These are phyloP conservation scores for Colletotrichum godetiae DNA, from an alignment of 2,329 filamentous ascomycete species.

Conservation along the genomic window DNA sequence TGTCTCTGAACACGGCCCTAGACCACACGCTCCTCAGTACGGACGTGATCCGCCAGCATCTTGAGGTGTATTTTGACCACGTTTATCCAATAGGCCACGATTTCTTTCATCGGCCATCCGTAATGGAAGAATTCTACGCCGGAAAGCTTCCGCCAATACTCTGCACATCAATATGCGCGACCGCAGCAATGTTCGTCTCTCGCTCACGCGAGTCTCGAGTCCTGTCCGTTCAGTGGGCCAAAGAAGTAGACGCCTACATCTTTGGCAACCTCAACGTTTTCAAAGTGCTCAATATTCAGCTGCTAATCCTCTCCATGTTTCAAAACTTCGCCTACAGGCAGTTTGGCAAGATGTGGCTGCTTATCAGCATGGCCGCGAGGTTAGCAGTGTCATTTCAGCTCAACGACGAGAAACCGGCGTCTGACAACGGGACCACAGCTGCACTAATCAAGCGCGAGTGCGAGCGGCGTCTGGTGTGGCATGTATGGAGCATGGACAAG, in stretches of 20 bases:
- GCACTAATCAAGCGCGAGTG: conserved; percentile 7
- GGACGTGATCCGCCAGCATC: conserved; percentile 24
- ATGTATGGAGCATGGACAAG: conserved; percentile 27
- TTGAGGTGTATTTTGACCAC: conserved; percentile 24
- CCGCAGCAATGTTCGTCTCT: background rate
- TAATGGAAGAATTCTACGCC: conserved; percentile 15
- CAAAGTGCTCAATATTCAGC: conserved; percentile 6
- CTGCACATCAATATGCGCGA: background rate
- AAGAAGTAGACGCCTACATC: conserved; percentile 2
- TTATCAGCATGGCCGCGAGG: conserved; percentile 18
- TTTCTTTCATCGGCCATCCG: conserved; percentile 25
- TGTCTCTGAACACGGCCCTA: background rate
- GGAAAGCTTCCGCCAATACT: background rate
- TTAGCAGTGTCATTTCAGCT: conserved; percentile 18
- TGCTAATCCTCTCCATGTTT: conserved; percentile 21
- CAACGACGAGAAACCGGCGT: conserved; percentile 5
- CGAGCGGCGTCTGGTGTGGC: conserved; percentile 20
- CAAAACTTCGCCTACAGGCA: conserved; percentile 28
- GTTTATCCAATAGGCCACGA: conserved; percentile 20
- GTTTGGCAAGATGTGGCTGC: conserved; percentile 23
- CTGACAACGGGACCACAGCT: background rate
- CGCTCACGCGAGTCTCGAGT: background rate
- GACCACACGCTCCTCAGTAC: conserved; percentile 16
- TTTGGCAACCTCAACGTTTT: conserved; percentile 1
- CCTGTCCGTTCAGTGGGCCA: background rate